phyloP scores from a whole-genome alignment of 1,284 basidiomycete species.

The Xerocomus nothofagi region DNA sequence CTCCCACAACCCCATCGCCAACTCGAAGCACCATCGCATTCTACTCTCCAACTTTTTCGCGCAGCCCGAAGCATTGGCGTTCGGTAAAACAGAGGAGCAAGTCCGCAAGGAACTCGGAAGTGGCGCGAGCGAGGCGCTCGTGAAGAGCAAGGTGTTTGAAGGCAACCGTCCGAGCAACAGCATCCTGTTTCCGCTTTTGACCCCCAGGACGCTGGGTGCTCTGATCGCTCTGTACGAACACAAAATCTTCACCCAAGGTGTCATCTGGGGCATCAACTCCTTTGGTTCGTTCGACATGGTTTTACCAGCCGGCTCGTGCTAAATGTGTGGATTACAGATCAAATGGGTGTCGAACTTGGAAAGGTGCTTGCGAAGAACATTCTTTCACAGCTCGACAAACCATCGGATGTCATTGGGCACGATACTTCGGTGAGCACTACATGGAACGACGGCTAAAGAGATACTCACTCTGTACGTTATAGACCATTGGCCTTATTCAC shows the following conservation, averaged over 20 bases:
- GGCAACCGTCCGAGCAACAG: conserved; percentile 98
- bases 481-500: conserved; percentile 93
- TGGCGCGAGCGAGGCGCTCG: conserved; percentile 75
- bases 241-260: conserved; percentile 98
- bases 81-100: conserved; percentile 93
- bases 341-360: conserved; percentile 96
- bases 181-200: conserved; percentile 92
- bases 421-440: conserved; percentile 78
- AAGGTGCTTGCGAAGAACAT: conserved; percentile 97
- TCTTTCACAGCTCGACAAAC: conserved; percentile 79
- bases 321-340: conserved; percentile 47
- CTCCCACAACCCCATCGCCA: conserved; percentile 85
- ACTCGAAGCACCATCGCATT: conserved; percentile 95
- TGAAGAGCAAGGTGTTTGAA: conserved; percentile 98
- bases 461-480: conserved; percentile 17
- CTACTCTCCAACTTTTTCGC: conserved; percentile 98
- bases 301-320: neutral
- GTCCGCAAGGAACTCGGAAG: conserved; percentile 82
- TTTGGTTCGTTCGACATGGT: conserved; percentile 58
- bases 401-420: conserved; percentile 86
- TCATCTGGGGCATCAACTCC: conserved; percentile 98
- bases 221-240: conserved; percentile 95
- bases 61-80: conserved; percentile 95
- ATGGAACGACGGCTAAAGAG: neutral
- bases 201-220: conserved; percentile 86